Evolutionary conservation across 2,329 filamentous ascomycete species (phyloP).

Genomic region (Ampelomyces quisqualis): DNA sequence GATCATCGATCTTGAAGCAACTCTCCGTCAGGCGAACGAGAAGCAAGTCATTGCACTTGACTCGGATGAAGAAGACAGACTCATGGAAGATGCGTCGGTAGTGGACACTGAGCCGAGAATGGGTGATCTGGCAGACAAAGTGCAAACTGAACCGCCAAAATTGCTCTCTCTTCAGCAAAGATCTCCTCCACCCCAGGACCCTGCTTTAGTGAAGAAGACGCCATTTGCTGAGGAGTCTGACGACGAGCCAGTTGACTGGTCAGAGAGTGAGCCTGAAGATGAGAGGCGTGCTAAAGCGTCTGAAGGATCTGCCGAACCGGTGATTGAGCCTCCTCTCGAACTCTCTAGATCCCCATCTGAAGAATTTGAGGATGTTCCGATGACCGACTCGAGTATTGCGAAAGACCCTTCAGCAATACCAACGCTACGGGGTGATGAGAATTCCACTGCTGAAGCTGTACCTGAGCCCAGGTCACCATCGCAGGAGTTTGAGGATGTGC

Average conservation of each 20-base stretch:
- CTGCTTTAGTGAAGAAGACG: constrained; percentile 14
- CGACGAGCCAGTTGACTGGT: constrained; percentile 53
- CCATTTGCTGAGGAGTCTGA: constrained; percentile 38
- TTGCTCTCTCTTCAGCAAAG: constrained; percentile 21
- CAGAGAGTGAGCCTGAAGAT: constrained; percentile 52
- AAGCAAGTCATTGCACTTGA: constrained; percentile 62
- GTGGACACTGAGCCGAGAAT: constrained; percentile 40
- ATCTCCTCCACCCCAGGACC: constrained; percentile 24
- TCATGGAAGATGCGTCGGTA: constrained; percentile 37
- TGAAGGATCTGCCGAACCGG: not conserved
- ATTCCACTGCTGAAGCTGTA: constrained; percentile 32
- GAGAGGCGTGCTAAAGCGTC: constrained; percentile 11
- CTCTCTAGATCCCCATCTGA: constrained; percentile 47
- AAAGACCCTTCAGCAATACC: constrained; percentile 37
- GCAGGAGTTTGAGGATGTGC: constrained; percentile 56
- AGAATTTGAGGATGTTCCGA: constrained; percentile 54
- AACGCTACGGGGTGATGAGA: constrained; percentile 56
- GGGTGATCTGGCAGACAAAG: constrained; percentile 49
- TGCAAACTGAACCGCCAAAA: constrained; percentile 46
- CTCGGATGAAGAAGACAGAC: constrained; percentile 58
- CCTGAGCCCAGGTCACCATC: constrained; percentile 46
- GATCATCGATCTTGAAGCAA: constrained; percentile 51
- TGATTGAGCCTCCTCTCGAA: constrained; percentile 14
- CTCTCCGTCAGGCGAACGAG: constrained; percentile 42
- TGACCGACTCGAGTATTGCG: constrained; percentile 16